These are phyloP conservation scores for Russula sp. DNA, from an alignment of 768 basidiomycete species.

Conservation along the genomic window DNA sequence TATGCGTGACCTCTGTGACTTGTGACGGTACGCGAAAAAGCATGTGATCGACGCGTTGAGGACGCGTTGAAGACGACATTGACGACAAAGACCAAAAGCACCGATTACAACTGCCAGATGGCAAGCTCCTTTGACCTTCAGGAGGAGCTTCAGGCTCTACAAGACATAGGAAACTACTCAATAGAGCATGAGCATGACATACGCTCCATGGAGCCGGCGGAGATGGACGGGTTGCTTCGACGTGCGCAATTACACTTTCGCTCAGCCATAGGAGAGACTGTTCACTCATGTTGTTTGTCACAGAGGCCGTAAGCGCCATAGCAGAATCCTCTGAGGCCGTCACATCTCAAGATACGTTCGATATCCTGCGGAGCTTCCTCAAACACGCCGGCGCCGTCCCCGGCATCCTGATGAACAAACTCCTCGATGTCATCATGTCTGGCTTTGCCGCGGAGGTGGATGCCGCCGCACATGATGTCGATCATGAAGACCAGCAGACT, in stretches of 20 bases:
- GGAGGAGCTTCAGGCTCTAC: slow-evolving; percentile 63
- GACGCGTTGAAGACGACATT: background rate
- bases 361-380: slow-evolving; percentile 73
- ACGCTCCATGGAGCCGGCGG: slow-evolving; percentile 41
- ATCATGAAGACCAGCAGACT: slow-evolving; percentile 57
- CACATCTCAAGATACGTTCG: slow-evolving; percentile 59
- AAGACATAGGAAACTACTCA: slow-evolving; percentile 53
- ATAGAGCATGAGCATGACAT: slow-evolving; percentile 65
- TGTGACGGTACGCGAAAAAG: slow-evolving; percentile 6
- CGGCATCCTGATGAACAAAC: slow-evolving; percentile 66
- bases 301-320: slow-evolving; percentile 76
- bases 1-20: background rate
- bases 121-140: slow-evolving; percentile 57
- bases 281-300: slow-evolving; percentile 9
- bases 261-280: background rate
- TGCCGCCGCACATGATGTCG: slow-evolving; percentile 57
- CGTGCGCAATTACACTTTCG: slow-evolving; percentile 31
- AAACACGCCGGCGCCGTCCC: slow-evolving; percentile 63
- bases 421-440: slow-evolving; percentile 81
- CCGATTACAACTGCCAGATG: slow-evolving; percentile 18
- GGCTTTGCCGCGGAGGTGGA: slow-evolving; percentile 70
- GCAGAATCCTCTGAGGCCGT: slow-evolving; percentile 72
- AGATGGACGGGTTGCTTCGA: slow-evolving; percentile 45
- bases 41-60: slow-evolving; percentile 9
- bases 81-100: background rate